Evolutionary conservation across 2,329 filamentous ascomycete species (phyloP), one percentile per base, ranked within the genome.

Genomic region (Tolypocladium capitatum): DNA sequence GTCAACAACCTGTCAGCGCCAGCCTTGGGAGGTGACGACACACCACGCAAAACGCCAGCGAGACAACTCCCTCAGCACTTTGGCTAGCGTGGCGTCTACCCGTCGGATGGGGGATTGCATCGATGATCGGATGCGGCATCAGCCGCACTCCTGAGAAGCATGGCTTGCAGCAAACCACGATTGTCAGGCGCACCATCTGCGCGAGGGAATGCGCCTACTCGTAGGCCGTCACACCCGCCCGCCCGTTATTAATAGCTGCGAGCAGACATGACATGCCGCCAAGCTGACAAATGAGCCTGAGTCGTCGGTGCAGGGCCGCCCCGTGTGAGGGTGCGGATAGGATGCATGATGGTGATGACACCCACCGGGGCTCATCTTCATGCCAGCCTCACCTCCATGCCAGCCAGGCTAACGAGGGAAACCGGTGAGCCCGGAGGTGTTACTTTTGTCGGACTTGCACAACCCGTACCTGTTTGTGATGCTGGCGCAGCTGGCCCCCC

Each of bases 151-250:
- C 21, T n/a, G 21, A 6, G n/a, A 43, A 20, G 14, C 14, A 34
- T 45, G 43, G 43, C 45, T 28, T 46, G 45, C 45, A 46, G 35
- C 45, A 46, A 31, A 24, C 34, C 38, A 21, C 27, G 30, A 46
- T 46, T 41, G n/a, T 24, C 18, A 46, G 33, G 27, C 27, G 24
- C 45, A 32, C 43, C 30, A 44, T 34, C 43, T 27, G 30, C 4
- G 8, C 30, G 13, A 24, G 5, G 21, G 5, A 45, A 13, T 24
- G 18, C 30, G 31, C 20, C 31, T n/a, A n/a, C n/a, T n/a, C n/a
- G n/a, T n/a, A 24, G 31, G 20, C 31, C 24, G 31, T 33, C 43
- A 34, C 43, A 45, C 31, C 43, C 32, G 30, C 31, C 3, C 28
- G 7, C 20, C 43, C 31, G n/a, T 34, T 44, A n/a, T n/a, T n/a